These are phyloP conservation scores for thale cress (Arabidopsis thaliana) DNA, from an alignment of 345 rosid species.

Conservation along the genomic window TAIR10.1 NC_003076.8:8017001-8017500, in stretches of 20 bases:
- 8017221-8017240: background rate
- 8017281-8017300: conserved; percentile 49
- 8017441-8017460: conserved; percentile 31
- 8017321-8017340: conserved; percentile 36
- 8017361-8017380: conserved; percentile 34
- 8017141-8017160: no score
- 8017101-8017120: no score
- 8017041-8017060: no score
- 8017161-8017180: no score
- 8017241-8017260: conserved; percentile 1
- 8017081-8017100: no score
- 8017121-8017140: no score
- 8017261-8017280: background rate
- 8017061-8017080: no score
- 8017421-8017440: conserved; percentile 51
- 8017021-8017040: no score
- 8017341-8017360: conserved; percentile 20
- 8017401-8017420: conserved; percentile 49
- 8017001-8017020: no score
- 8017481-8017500: conserved; percentile 42
- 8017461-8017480: conserved; percentile 41
- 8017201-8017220: background rate
- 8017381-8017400: conserved; percentile 36
- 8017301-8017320: conserved; percentile 47
- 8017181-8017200: background rate